Base-by-base conservation (phyloP, 345 rosid genomes). In the Melaleuca alternifolia region DNA sequence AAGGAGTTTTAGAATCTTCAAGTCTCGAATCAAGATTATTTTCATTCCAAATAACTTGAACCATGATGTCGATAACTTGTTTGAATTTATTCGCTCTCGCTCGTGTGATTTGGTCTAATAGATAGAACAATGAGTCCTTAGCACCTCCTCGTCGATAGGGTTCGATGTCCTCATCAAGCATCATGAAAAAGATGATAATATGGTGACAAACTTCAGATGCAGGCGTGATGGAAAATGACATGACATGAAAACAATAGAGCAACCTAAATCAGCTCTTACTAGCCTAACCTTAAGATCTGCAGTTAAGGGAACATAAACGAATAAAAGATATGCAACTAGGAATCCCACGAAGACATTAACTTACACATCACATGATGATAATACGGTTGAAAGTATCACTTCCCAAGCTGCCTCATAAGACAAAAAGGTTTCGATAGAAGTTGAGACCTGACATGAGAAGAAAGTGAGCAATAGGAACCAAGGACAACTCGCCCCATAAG, bases 401-500 rank as follows among this genome's bases (percentile, higher is more conserved):
- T 65, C 24, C 48, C 54, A 37, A 18, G 30, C 23, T 71, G 59
- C 77, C 52, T 28, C 54, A n/a, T 59, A 12, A 30, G 24, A 37
- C 28, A 6, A 5, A 14, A 59, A 76, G 37, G 86, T 54, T 86
- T 76, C 20, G 65, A 33, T 46, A 33, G 79, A 65, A 65, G 79
- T 65, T 65, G 79, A 65, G 79, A 33, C 23, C 46, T 65, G 79
- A 65, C 89, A 84, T 87, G 86, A 84, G 81, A 62, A 59, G 86
- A 61, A 51, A 87, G 89, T 33, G 89, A 87, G 89, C 62, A 59
- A 62, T 51, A 4, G 11, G 86, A 87, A 37, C 86, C 89, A 76
- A 76, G 21, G 56, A 87, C 30, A 4, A 84, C 83, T 18, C 20
- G 57, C 21, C 50, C 33, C 44, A 65, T 26, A n/a, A 61, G 79